These are phyloP conservation scores for Vanrija humicola DNA, from an alignment of 1,284 basidiomycete species.

Conservation along the genomic window DNA sequence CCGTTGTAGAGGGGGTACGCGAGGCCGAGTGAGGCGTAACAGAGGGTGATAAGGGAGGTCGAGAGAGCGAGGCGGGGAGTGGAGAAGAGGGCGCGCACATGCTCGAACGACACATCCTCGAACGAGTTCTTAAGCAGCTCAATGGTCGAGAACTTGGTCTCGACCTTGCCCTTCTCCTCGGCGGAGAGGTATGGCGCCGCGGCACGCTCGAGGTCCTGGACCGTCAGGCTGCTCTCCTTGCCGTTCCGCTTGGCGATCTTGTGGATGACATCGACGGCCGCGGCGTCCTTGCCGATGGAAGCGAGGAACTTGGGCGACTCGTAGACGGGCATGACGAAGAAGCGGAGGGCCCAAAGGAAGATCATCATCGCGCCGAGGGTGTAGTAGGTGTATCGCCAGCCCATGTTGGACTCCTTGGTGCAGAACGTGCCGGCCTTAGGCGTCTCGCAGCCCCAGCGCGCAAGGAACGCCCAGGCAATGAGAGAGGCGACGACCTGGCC, in stretches of 20 bases:
- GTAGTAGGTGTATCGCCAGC: constrained; percentile 62
- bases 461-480: constrained; percentile 46
- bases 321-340: constrained; percentile 51
- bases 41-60: constrained; percentile 55
- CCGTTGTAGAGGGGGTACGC: constrained; percentile 54
- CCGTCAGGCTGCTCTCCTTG: constrained; percentile 51
- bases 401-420: constrained; percentile 54
- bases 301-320: constrained; percentile 63
- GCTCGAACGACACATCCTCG: constrained; percentile 53
- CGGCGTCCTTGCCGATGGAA: constrained; percentile 57
- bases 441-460: constrained; percentile 16
- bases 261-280: constrained; percentile 54
- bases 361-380: constrained; percentile 54
- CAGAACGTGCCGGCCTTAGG: constrained; percentile 40
- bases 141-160: constrained; percentile 28
- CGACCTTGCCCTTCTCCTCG: constrained; percentile 18
- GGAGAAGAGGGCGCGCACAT: constrained; percentile 56
- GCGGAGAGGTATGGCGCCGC: constrained; percentile 32
- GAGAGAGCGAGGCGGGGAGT: constrained; percentile 55
- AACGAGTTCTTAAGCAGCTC: constrained; percentile 50
- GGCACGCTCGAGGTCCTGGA: constrained; percentile 51
- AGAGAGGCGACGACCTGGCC: constrained; percentile 55
- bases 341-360: constrained; percentile 40
- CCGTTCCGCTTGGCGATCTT: constrained; percentile 56
- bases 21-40: constrained; percentile 60